These are phyloP conservation scores for Russula brevipes DNA, from an alignment of 768 basidiomycete genomes.

Conservation along the genomic window DNA sequence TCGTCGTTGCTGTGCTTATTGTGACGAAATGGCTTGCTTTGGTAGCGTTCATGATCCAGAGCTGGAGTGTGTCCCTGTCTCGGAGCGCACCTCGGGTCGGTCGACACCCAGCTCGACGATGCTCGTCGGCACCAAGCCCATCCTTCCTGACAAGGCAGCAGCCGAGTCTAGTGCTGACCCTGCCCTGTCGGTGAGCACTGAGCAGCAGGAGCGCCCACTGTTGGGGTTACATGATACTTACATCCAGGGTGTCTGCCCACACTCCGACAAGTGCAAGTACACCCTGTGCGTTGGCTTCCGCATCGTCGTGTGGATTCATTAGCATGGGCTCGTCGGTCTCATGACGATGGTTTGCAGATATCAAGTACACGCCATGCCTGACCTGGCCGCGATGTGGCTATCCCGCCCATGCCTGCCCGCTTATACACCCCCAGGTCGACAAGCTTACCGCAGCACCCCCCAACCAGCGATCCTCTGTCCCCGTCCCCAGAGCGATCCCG, in stretches of 20 bases:
- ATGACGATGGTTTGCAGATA: not conserved
- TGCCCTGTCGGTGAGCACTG: not conserved
- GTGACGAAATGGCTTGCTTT: not conserved
- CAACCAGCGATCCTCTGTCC: not conserved
- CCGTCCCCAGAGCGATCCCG: too few relatives aligned
- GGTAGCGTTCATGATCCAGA: slow-evolving; percentile 15
- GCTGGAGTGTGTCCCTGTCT: slow-evolving; percentile 1
- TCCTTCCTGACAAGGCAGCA: not conserved
- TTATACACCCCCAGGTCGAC: slow-evolving; percentile 17
- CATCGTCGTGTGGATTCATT: too few relatives aligned
- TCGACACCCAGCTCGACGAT: slow-evolving; percentile 13
- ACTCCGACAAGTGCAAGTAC: not conserved
- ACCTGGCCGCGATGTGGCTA: slow-evolving; percentile 15
- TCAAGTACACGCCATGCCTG: slow-evolving; percentile 15
- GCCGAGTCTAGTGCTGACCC: not conserved
- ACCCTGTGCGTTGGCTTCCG: not conserved
- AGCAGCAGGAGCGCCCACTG: slow-evolving; percentile 16
- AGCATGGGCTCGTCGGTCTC: too few relatives aligned
- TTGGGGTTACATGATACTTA: too few relatives aligned
- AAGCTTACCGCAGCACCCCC: too few relatives aligned
- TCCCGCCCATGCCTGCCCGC: not conserved
- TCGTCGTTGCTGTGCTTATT: too few relatives aligned
- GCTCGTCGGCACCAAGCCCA: not conserved
- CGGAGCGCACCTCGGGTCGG: slow-evolving; percentile 4
- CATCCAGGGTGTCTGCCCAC: slow-evolving; percentile 14